Conservation (phyloP, 2,329 filamentous ascomycete species). For the Phyllosticta citriasiana region DNA sequence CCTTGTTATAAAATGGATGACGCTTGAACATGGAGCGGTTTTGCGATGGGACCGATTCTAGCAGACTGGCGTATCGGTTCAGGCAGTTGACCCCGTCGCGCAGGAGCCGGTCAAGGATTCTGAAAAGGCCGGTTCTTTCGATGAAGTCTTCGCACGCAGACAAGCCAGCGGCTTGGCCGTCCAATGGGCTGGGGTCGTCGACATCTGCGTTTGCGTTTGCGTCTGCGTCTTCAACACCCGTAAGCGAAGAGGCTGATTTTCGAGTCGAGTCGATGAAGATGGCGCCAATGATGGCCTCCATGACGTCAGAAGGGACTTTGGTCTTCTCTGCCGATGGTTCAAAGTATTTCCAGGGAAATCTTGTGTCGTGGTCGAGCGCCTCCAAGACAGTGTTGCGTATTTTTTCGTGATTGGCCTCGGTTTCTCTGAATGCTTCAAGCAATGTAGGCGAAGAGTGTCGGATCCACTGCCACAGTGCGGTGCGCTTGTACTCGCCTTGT, state of each 20-base stretch:
- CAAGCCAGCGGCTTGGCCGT: background rate
- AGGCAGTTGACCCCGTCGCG: background rate
- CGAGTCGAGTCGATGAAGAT: conserved; percentile 65
- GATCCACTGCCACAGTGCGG: conserved; percentile 60
- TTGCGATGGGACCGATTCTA: background rate
- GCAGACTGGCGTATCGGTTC: background rate
- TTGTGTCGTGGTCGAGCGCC: conserved; percentile 39
- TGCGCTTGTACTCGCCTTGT: conserved; percentile 12
- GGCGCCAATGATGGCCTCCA: conserved; percentile 73
- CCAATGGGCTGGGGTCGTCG: background rate
- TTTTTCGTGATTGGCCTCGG: conserved; percentile 33
- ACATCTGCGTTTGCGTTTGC: background rate
- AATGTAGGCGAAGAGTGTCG: conserved; percentile 46
- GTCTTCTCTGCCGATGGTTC: background rate
- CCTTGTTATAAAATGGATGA: background rate
- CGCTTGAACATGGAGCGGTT: background rate
- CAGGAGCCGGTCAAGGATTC: background rate
- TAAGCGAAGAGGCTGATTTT: background rate
- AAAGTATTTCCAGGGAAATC: conserved; percentile 85
- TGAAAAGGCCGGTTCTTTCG: background rate
- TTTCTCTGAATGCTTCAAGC: conserved; percentile 30
- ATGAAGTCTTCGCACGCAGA: background rate
- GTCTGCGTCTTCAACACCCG: background rate
- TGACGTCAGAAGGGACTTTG: conserved; percentile 53
- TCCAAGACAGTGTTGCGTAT: conserved; percentile 41